A percentile compares a stretch with the other conserved stretches of the same genome.
Evolutionary conservation across 768 basidiomycete species (phyloP).

Genomic region (Exidia glandulosa): DNA sequence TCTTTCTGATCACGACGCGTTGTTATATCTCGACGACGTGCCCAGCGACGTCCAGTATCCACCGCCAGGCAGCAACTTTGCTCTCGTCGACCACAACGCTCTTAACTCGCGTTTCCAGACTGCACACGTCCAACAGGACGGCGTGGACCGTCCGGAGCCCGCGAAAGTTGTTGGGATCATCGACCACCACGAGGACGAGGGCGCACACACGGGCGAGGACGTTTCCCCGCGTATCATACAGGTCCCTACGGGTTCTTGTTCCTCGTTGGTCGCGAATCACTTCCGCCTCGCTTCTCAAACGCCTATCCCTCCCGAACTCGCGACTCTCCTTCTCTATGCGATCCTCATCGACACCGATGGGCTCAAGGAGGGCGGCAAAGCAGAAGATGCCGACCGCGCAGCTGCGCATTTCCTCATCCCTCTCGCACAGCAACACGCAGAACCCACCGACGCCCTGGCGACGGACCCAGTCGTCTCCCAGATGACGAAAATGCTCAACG

Average conservation of each 20-base stretch:
- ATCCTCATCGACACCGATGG: constrained; percentile 84
- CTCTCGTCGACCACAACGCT: constrained; percentile 86
- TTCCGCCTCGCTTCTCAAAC: constrained; percentile 23
- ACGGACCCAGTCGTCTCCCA: too few relatives aligned
- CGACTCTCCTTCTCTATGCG: constrained; percentile 66
- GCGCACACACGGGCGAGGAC: constrained; percentile 36
- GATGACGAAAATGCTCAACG: constrained; percentile 36
- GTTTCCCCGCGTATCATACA: constrained; percentile 50
- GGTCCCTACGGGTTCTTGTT: constrained; percentile 63
- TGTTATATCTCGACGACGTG: constrained; percentile 66
- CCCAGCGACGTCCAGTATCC: constrained; percentile 23
- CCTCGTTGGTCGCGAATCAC: constrained; percentile 50
- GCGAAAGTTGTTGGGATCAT: constrained; percentile 60
- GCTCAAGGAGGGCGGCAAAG: constrained; percentile 70
- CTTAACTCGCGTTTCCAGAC: constrained; percentile 35
- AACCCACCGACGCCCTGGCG: constrained; percentile 27
- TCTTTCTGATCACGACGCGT: constrained; percentile 37
- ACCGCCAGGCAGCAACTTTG: constrained; percentile 49
- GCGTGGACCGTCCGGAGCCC: constrained; percentile 23
- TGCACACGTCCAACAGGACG: constrained; percentile 5
- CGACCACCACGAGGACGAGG: constrained; percentile 90
- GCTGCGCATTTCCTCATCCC: constrained; percentile 58
- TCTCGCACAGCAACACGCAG: constrained; percentile 28
- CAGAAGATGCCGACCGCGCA: constrained; percentile 46
- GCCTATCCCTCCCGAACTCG: constrained; percentile 44